Percentiles rank a stretch among this genome's conserved stretches.
These are phyloP conservation scores for Pyrenula massariospora DNA, from an alignment of 495 filamentous ascomycete genomes.

Conservation along the genomic window DNA sequence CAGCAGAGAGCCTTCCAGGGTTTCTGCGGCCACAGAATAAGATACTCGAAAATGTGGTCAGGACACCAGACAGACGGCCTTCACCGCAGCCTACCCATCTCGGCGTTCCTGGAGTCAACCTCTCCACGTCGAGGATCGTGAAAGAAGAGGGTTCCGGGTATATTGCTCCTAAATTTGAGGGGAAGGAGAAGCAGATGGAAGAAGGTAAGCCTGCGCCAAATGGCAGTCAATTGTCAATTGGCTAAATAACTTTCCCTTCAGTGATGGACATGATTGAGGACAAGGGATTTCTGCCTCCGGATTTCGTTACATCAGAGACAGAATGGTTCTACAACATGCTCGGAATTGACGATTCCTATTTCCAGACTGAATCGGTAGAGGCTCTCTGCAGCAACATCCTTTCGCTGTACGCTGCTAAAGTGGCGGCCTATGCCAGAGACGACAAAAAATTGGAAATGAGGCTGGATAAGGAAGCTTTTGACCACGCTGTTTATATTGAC, in stretches of 20 bases:
- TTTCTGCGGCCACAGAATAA: conserved; percentile 28
- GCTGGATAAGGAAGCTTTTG: conserved; percentile 84
- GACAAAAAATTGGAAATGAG: conserved; percentile 91
- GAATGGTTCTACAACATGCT: conserved; percentile 96
- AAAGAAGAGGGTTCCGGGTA: conserved; percentile 91
- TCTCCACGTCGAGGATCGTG: conserved; percentile 40
- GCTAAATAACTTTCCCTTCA: conserved; percentile 15
- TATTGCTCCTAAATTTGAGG: conserved; percentile 87
- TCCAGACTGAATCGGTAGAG: conserved; percentile 79
- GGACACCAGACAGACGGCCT: conserved; percentile 50
- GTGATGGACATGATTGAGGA: conserved; percentile 66
- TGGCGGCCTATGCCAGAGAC: conserved; percentile 85
- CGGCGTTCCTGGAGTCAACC: conserved; percentile 54
- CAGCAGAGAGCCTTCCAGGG: neutral
- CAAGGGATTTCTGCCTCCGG: conserved; percentile 74
- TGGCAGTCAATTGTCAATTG: neutral
- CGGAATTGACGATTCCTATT: conserved; percentile 98
- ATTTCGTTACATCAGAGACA: conserved; percentile 74
- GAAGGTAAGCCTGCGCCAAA: conserved; percentile 46
- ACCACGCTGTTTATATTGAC: conserved; percentile 98
- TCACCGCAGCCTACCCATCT: conserved; percentile 90
- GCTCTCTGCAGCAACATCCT: conserved; percentile 89
- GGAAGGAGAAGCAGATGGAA: conserved; percentile 89
- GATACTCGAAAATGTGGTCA: conserved; percentile 48
- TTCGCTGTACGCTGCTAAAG: conserved; percentile 92